Conservation (phyloP, 148 eudicot species). For the Nyssa sinensis region DNA sequence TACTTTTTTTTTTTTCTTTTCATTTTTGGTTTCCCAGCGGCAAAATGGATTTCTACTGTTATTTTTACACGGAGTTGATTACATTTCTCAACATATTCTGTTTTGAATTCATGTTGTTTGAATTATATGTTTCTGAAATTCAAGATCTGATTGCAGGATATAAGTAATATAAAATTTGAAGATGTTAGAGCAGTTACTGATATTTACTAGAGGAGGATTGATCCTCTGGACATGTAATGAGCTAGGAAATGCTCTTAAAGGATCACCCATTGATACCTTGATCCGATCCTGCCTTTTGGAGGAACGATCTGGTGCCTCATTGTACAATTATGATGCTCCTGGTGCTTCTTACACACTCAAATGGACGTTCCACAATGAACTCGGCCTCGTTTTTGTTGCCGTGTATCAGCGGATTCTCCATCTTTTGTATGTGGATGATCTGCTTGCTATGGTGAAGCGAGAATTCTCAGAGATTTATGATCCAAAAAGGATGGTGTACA, state of each 20-base stretch:
- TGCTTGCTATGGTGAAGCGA: constrained; percentile 84
- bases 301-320: constrained; percentile 86
- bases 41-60: neutral
- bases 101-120: neutral
- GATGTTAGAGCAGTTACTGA: constrained; percentile 92
- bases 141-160: constrained; percentile 22
- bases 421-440: constrained; percentile 88
- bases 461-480: constrained; percentile 84
- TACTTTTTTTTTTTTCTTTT: neutral
- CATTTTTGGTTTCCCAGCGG: neutral
- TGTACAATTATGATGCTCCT: constrained; percentile 74
- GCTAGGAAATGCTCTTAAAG: constrained; percentile 82
- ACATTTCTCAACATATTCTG: neutral
- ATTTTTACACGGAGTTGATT: neutral
- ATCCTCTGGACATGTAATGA: constrained; percentile 97
- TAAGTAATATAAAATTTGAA: constrained; percentile 11
- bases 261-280: constrained; percentile 90
- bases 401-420: constrained; percentile 85
- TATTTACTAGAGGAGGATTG: constrained; percentile 96
- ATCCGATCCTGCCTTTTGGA: constrained; percentile 92
- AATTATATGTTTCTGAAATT: neutral
- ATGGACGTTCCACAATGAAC: constrained; percentile 95
- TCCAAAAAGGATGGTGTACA: constrained; percentile 62
- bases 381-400: constrained; percentile 97
- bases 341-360: constrained; percentile 86